These are phyloP conservation scores for Dactylonectria estremocensis DNA, from an alignment of 2,329 filamentous ascomycete species.

Conservation along the genomic window DNA sequence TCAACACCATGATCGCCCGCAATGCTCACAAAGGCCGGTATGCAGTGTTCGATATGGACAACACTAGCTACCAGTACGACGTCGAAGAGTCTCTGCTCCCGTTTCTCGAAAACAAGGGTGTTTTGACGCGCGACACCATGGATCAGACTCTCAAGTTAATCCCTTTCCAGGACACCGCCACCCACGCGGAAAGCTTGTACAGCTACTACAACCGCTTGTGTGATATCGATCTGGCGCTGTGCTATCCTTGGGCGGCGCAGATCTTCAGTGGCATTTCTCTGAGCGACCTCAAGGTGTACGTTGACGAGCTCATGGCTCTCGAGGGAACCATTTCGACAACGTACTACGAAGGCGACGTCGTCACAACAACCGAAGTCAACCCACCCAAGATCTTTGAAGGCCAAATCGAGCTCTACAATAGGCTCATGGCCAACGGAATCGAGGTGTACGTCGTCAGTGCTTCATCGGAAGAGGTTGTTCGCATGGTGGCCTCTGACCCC, in stretches of 20 bases:
- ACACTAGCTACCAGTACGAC: constrained; percentile 60
- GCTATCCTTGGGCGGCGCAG: constrained; percentile 61
- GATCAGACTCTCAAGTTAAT: constrained; percentile 59
- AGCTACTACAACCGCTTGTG: constrained; percentile 63
- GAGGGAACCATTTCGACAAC: constrained; percentile 55
- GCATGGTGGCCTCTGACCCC: constrained; percentile 62
- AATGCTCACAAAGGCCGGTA: constrained; percentile 57
- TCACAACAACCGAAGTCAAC: constrained; percentile 48
- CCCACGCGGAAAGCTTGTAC: constrained; percentile 59
- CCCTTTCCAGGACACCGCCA: constrained; percentile 58
- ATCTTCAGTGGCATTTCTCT: constrained; percentile 60
- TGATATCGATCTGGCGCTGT: constrained; percentile 58
- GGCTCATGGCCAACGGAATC: constrained; percentile 60
- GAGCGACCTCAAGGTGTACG: constrained; percentile 61
- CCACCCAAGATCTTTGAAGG: constrained; percentile 57
- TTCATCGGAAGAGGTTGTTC: constrained; percentile 61
- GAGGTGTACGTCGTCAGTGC: constrained; percentile 61
- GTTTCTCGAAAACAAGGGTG: constrained; percentile 59
- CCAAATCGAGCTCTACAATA: constrained; percentile 61
- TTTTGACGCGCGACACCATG: constrained; percentile 58
- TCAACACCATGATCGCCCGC: constrained; percentile 56
- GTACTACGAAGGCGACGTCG: constrained; percentile 54
- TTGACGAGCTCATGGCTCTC: constrained; percentile 63
- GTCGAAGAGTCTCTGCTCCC: constrained; percentile 61
- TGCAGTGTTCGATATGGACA: constrained; percentile 63